Conservation (phyloP, 208 protist genomes). For the Leishmania mexicana region DNA sequence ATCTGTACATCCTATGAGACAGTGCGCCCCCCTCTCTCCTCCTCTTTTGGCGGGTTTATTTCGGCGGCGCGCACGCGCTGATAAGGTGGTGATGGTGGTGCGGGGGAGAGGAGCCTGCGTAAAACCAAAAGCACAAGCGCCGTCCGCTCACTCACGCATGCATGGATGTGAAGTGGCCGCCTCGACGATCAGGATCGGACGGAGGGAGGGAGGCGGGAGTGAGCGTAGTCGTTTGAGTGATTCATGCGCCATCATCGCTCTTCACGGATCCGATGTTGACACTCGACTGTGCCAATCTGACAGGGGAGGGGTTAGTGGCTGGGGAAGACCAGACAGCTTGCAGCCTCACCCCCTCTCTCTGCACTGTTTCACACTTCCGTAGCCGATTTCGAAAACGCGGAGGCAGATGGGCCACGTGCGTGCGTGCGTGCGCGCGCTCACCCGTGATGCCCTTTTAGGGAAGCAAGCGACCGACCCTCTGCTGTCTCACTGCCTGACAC, state of each 20-base stretch:
- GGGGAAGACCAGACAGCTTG: not conserved
- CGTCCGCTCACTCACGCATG: not conserved
- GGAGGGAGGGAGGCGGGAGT: too few relatives aligned
- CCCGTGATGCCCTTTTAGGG: not conserved
- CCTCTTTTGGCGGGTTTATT: not conserved
- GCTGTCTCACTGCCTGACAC: not conserved
- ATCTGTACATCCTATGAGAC: not conserved
- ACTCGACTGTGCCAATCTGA: not conserved
- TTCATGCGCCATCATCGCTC: not conserved
- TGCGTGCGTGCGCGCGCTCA: not conserved
- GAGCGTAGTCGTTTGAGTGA: not conserved
- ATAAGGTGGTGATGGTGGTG: not conserved
- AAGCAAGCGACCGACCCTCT: not conserved
- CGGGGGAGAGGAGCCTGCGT: not conserved
- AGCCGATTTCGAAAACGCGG: not conserved
- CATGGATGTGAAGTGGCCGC: not conserved
- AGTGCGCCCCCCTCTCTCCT: not conserved
- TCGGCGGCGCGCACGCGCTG: not conserved
- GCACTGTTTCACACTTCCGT: not conserved
- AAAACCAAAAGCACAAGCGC: not conserved
- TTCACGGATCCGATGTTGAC: not conserved
- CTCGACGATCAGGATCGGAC: not conserved
- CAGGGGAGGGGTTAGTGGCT: not conserved
- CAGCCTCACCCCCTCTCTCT: too few relatives aligned
- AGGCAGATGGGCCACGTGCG: not conserved